phyloP scores from a whole-genome alignment of 179 eudicot genomes.

The Beta corolliflora region DNA sequence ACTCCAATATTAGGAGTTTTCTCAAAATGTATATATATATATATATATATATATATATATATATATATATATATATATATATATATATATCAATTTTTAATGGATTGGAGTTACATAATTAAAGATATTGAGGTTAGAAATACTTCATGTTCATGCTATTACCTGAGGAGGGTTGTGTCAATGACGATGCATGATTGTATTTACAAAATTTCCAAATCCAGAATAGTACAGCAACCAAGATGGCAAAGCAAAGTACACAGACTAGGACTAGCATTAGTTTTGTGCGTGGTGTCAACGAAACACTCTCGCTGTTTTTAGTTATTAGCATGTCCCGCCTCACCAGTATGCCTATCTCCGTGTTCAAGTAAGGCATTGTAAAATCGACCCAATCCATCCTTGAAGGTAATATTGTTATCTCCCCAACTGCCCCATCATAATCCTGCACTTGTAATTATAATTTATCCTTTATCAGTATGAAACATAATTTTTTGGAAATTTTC shows the following conservation, averaged over 20 bases:
- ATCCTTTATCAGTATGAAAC: neutral
- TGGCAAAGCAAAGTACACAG: neutral
- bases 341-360: neutral
- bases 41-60: no score
- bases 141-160: neutral
- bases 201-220: neutral
- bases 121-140: no score
- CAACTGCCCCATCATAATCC: neutral
- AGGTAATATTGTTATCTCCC: neutral
- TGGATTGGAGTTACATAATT: no score
- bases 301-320: neutral
- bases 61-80: no score
- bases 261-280: neutral
- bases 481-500: no score
- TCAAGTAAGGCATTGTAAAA: slow-evolving; percentile 11
- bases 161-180: neutral
- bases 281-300: neutral
- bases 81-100: no score
- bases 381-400: neutral
- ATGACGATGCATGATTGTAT: neutral
- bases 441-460: neutral
- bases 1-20: no score
- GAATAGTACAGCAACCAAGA: neutral
- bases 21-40: no score
- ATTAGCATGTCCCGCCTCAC: neutral